Evolutionary conservation across 208 protist species (phyloP), one percentile per base, ranked within the genome.

Genomic region (Trypanosoma rangeli): DNA sequence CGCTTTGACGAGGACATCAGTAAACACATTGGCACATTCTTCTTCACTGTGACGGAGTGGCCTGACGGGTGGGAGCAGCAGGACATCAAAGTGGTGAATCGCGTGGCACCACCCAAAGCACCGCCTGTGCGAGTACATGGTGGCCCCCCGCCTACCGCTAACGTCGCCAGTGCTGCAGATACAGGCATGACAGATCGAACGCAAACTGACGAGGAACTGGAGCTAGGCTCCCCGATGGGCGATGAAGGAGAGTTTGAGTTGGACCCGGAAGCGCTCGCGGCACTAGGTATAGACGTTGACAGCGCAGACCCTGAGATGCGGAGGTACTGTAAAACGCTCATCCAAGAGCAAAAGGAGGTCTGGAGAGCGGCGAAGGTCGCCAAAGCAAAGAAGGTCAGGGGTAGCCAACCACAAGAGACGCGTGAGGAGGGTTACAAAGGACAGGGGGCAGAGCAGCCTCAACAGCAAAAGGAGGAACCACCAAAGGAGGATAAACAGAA

Each of bases 41-140:
- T 75, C 74, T 95, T 95, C 73, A 84, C 82, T 69, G 70, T 64
- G 56, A 95, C 89, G 16, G 89, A 95, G 82, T 90, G 80, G 79
- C 89, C 89, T 33, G 89, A 95, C 53, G 89, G 86, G 52, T 95
- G 89, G 89, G 89, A 93, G 76, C 83, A 89, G 83, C 89, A 95
- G 78, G 85, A 92, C 53, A 83, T 95, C n/a, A 89, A 87, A 70
- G 89, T 92, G 55, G 39, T 95, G 8, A 76, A 79, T 65, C 89
- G 89, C 68, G 46, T 76, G 8, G 52, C 68, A 16, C 86, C 89
- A 16, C 59, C 70, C 12, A 91, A 92, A 74, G 77, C 76, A 16
- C 78, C 86, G 55, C 81, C 85, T 2, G 57, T 91, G 26, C 56
- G 49, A 20, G 20, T 66, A 29, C 37, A 56, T n/a, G n/a, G n/a